Base-by-base conservation (phyloP, 768 basidiomycete genomes). In the Leccinum sublutescens region DNA sequence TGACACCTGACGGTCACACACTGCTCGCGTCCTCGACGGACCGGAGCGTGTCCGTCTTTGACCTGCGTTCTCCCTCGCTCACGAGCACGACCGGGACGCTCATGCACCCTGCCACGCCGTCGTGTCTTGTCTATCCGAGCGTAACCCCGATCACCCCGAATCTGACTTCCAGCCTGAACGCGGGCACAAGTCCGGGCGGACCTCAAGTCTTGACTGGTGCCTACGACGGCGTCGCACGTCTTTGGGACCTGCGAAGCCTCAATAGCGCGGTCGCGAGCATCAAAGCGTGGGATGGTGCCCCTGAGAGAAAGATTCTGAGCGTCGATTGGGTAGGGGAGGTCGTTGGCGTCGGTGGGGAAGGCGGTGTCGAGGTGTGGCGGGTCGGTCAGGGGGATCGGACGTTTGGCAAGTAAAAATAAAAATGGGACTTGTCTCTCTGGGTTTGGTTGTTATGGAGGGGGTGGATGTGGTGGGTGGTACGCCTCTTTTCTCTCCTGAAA, bases 241-340 rank as follows among this genome's bases (percentile, higher is more conserved):
- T 93, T 3, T 94, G 90, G 89, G 91, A 94, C 68, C 68, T 91
- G 25, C 79, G 90, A 4, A 92, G 87, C 64, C 78, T 80, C 15
- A 85, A 86, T 64, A 76, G 79, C 14, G 82, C 88, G 1, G 77
- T 93, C 49, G 79, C 87, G 21, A 84, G 77, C 59, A 87, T 92
- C 67, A 81, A 80, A 50, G 80, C 78, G 2, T 86, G 83, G 82
- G 81, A 84, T 7, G 80, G 80, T 3, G 65, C 12, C 0, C 4
- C 67, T 5, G 40, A n/a, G 6, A 77, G 79, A 68, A 89, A 89
- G 66, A 78, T 90, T 1, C 64, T 90, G 58, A 74, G 78, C 56
- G 76, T 85, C 23, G 84, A 87, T 68, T 85, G 84, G 86, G 78
- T 68, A 19, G 67, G 75, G 12, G 85, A 84, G 3, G 67, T 86